A percentile compares a stretch with the other conserved stretches of the same genome.
Evolutionary conservation across 805 yeast species (phyloP).

Genomic region (Millerozyma acaciae): DNA sequence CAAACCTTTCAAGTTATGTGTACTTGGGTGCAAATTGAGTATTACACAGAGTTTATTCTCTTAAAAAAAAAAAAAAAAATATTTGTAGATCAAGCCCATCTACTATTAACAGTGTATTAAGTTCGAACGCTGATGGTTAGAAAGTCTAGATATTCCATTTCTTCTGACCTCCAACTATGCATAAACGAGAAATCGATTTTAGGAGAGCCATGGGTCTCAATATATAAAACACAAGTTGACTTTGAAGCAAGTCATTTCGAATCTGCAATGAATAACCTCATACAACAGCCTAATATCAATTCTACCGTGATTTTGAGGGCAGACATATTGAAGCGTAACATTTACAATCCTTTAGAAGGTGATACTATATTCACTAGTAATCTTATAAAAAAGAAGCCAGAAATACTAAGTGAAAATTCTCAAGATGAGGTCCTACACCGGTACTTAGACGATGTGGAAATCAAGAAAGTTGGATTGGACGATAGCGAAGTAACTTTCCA

Average conservation of each 20-base stretch:
- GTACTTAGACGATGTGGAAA: slow-evolving; percentile 29
- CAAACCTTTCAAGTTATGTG: too few relatives aligned
- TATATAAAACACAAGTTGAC: slow-evolving; percentile 46
- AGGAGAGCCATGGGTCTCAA: slow-evolving; percentile 62
- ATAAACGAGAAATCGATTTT: slow-evolving; percentile 35
- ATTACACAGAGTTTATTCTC: too few relatives aligned
- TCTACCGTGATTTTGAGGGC: slow-evolving; percentile 89
- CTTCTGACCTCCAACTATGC: too few relatives aligned
- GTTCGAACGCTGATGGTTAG: too few relatives aligned
- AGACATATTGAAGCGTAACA: slow-evolving; percentile 60
- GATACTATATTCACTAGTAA: slow-evolving; percentile 27
- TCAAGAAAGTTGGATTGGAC: slow-evolving; percentile 27
- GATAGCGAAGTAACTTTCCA: slow-evolving; percentile 17
- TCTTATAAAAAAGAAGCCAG: slow-evolving; percentile 24
- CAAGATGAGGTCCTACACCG: slow-evolving; percentile 23
- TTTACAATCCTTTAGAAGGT: slow-evolving; percentile 34
- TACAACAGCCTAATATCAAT: slow-evolving; percentile 82
- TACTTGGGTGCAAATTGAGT: too few relatives aligned
- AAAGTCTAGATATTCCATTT: too few relatives aligned
- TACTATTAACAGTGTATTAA: too few relatives aligned
- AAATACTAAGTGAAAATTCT: slow-evolving; percentile 26
- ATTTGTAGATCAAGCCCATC: too few relatives aligned
- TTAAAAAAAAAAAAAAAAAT: too few relatives aligned
- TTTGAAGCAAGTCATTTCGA: slow-evolving; percentile 59
- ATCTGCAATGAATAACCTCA: slow-evolving; percentile 73